Evolutionary conservation across 2,329 filamentous ascomycete genomes (phyloP), one percentile per base, ranked within the genome.

Genomic region (Epichloe glyceriae): DNA sequence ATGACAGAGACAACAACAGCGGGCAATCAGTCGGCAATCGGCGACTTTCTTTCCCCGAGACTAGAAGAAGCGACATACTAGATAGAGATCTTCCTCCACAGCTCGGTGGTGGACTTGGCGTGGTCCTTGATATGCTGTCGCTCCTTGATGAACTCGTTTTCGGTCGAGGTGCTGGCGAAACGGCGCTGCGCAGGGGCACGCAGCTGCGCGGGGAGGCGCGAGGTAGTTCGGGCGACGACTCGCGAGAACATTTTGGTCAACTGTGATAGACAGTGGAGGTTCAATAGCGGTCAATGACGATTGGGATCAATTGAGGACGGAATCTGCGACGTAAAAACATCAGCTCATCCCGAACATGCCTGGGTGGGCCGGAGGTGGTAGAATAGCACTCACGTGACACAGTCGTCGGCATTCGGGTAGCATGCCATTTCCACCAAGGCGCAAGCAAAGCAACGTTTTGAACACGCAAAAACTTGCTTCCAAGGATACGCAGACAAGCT

Each of bases 81-180:
- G 76, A 96, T 78, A 58, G 88, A 93, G 63, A 97, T 84, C 79
- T 94, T 97, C 72, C 81, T 83, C 93, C 93, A 98, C 64, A 95
- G 82, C 64, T 88, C 91, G 70, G 85, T 86, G 60, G 88, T 93
- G 64, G 79, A 78, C 60, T 76, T 81, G 64, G 93, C 93, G 71
- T 98, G 93, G 62, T 88, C 82, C 78, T 94, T 90, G 67, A 95
- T 86, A 63, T 86, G 86, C 68, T 82, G 76, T 68, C 93, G 83
- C 79, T 98, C 93, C 64, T 85, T 83, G 76, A 94, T 84, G 79
- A 97, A 98, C 64, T 83, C 82, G 73, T 95, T 97, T 74, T 95
- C 86, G 68, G 83, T 81, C 62, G 86, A 68, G 61, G 77, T 74
- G 73, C 79, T 83, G 66, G 82, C 83, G 63, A 88, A 77, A 62